phyloP scores from a whole-genome alignment of 352 stramenopile genomes.

The Phytophthora vignae region DNA sequence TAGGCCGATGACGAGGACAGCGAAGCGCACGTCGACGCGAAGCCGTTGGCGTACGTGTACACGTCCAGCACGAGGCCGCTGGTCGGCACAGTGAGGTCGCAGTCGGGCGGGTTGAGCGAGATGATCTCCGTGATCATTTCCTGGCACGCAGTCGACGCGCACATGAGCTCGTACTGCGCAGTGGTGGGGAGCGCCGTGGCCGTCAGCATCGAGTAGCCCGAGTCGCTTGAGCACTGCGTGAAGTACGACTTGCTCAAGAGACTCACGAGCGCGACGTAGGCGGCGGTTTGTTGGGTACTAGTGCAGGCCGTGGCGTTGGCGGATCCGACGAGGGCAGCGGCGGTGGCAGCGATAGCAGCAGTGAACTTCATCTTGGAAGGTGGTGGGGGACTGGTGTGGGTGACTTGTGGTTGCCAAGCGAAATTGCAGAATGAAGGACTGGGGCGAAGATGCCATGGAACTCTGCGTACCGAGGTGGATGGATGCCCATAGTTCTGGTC shows the following conservation, averaged over 20 bases:
- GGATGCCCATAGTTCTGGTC: neutral
- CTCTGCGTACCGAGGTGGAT: too few relatives aligned
- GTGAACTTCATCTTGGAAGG: slow-evolving; percentile 19
- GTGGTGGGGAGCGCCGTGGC: slow-evolving; percentile 26
- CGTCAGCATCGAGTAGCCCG: slow-evolving; percentile 37
- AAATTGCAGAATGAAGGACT: slow-evolving; percentile 20
- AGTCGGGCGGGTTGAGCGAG: slow-evolving; percentile 30
- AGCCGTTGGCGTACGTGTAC: slow-evolving; percentile 23
- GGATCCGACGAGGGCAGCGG: slow-evolving; percentile 14
- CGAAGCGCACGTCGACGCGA: slow-evolving; percentile 18
- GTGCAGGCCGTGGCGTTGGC: slow-evolving; percentile 16
- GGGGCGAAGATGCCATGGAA: too few relatives aligned
- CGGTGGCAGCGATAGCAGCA: slow-evolving; percentile 12
- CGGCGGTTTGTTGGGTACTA: slow-evolving; percentile 20
- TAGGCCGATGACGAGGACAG: neutral
- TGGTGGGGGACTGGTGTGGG: slow-evolving; percentile 5
- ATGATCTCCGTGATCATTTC: slow-evolving; percentile 25
- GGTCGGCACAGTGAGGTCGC: slow-evolving; percentile 30
- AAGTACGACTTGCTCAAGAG: slow-evolving; percentile 18
- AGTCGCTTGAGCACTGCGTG: slow-evolving; percentile 20
- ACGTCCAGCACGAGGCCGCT: slow-evolving; percentile 39
- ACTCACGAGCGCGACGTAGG: slow-evolving; percentile 17
- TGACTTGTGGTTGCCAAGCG: neutral
- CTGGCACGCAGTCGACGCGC: slow-evolving; percentile 29
- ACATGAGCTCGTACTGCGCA: slow-evolving; percentile 36